Conservation (phyloP, 164 flowering plant genomes). For the Dillenia turbinata region DNA sequence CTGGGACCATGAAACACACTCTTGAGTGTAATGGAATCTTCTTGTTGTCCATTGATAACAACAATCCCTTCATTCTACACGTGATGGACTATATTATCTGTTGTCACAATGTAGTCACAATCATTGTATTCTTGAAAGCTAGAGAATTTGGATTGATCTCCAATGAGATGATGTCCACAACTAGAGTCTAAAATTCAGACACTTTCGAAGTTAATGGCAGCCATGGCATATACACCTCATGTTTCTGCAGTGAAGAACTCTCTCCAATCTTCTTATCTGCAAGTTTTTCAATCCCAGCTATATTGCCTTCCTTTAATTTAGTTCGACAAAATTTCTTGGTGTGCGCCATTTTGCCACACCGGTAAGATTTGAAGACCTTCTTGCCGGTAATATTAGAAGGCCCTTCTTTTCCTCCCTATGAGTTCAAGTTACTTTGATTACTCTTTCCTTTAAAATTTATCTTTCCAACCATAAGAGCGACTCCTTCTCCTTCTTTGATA, state of each 20-base stretch:
- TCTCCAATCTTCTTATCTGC: background rate
- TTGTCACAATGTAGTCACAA: background rate
- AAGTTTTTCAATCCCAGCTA: background rate
- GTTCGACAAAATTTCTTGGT: background rate
- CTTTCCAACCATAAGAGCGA: too few relatives aligned
- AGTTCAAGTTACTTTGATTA: too few relatives aligned
- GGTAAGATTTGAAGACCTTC: constrained; percentile 2
- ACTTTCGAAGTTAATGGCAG: background rate
- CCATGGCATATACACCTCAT: background rate
- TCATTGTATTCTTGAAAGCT: background rate
- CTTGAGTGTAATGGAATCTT: too few relatives aligned
- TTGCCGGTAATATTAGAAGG: too few relatives aligned
- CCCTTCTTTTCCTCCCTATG: too few relatives aligned
- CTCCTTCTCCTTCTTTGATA: background rate
- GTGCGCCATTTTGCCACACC: background rate
- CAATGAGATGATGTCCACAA: constrained; percentile 4
- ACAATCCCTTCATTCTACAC: constrained; percentile 1
- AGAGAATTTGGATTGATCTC: constrained; percentile 1
- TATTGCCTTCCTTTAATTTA: background rate
- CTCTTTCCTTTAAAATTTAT: too few relatives aligned
- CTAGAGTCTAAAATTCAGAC: background rate
- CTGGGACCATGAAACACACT: too few relatives aligned
- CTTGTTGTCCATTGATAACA: background rate
- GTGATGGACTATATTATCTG: background rate
- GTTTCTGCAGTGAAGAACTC: background rate